Percentiles rank a stretch among this genome's conserved stretches.
These are phyloP conservation scores for Drechslerella stenobrocha DNA, from an alignment of 2,329 filamentous ascomycete species.

Conservation along the genomic window DNA sequence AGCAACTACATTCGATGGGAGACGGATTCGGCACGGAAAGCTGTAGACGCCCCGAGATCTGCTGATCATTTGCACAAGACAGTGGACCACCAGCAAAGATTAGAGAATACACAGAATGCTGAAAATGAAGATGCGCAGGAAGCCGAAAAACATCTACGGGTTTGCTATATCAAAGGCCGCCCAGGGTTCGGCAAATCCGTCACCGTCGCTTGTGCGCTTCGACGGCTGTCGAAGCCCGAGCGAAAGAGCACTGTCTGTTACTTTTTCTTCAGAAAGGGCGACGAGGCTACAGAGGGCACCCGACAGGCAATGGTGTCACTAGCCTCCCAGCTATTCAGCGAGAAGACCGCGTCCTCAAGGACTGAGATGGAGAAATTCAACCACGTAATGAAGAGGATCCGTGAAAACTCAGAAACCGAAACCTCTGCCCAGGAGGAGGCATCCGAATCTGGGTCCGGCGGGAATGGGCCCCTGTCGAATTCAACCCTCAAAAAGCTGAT, in stretches of 20 bases:
- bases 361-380: constrained; percentile 42
- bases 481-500: constrained; percentile 20
- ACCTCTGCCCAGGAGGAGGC: not conserved
- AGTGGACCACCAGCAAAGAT: constrained; percentile 4
- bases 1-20: constrained; percentile 35
- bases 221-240: constrained; percentile 32
- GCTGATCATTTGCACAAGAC: not conserved
- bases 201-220: constrained; percentile 37
- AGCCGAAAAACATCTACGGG: constrained; percentile 25
- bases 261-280: constrained; percentile 45
- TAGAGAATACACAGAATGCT: not conserved
- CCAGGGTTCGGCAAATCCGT: constrained; percentile 43
- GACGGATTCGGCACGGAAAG: not conserved
- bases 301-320: constrained; percentile 22
- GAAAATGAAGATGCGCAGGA: constrained; percentile 5
- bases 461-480: constrained; percentile 22
- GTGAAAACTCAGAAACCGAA: constrained; percentile 11
- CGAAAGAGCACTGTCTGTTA: constrained; percentile 35
- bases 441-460: constrained; percentile 8
- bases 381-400: constrained; percentile 13
- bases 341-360: constrained; percentile 25
- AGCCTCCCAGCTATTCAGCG: constrained; percentile 30
- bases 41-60: not conserved
- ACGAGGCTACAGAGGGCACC: constrained; percentile 31
- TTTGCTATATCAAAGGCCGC: constrained; percentile 44